A percentile compares a stretch with the other conserved stretches of the same genome.
Evolutionary conservation across 148 eudicot genomes (phyloP).

Genomic region (Cornus controversa): DNA sequence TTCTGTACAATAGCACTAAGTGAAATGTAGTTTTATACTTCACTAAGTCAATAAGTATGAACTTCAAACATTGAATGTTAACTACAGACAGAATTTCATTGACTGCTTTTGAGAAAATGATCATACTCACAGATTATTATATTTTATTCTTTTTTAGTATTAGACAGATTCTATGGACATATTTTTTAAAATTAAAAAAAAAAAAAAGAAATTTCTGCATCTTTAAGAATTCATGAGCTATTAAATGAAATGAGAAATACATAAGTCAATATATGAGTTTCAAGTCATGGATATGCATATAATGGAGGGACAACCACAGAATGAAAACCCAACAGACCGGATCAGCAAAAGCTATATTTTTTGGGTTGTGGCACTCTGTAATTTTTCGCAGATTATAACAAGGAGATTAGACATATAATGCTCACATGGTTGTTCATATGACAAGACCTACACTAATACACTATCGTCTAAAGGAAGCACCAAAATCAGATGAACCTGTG

Average conservation of each 20-base stretch:
- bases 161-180: background rate
- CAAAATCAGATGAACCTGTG: background rate
- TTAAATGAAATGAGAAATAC: too few species aligned
- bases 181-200: too few species aligned
- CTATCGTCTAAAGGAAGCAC: background rate
- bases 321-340: too few species aligned
- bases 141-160: too few species aligned
- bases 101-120: background rate
- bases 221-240: background rate
- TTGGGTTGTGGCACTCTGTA: too few species aligned
- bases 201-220: background rate
- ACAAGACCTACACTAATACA: too few species aligned
- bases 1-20: background rate
- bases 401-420: too few species aligned
- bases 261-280: background rate
- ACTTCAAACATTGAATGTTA: background rate
- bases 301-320: background rate
- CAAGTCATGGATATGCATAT: background rate
- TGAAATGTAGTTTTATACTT: too few species aligned
- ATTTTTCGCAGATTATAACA: too few species aligned
- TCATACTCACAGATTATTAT: background rate
- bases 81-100: background rate
- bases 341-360: too few species aligned
- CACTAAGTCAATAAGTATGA: background rate
- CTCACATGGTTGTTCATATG: too few species aligned